A percentile compares a stretch with the other conserved stretches of the same genome.
Evolutionary conservation across 345 rosid genomes (phyloP).

Genomic region (Trapa incisa): DNA sequence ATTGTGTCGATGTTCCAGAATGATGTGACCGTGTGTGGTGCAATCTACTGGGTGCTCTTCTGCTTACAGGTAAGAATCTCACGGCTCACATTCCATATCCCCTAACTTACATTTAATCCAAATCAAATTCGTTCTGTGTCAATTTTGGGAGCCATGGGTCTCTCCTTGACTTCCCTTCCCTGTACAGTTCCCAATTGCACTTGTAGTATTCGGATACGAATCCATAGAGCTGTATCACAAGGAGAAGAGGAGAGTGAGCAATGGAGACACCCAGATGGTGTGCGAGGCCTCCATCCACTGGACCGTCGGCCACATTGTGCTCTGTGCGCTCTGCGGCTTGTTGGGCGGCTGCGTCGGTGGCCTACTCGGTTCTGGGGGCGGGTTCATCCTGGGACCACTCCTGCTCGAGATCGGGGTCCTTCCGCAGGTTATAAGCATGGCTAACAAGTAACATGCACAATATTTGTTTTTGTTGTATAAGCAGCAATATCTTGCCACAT

Average conservation of each 20-base stretch:
- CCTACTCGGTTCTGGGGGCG: slow-evolving; percentile 77
- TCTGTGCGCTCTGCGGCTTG: slow-evolving; percentile 49
- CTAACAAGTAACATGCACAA: background rate
- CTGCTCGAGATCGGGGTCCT: slow-evolving; percentile 82
- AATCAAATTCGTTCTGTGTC: too few relatives aligned
- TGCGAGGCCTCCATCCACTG: slow-evolving; percentile 39
- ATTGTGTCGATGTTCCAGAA: slow-evolving; percentile 29
- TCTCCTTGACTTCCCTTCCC: background rate
- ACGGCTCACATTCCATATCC: too few relatives aligned
- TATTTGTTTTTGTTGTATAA: too few relatives aligned
- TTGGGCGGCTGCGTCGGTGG: slow-evolving; percentile 61
- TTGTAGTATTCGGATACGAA: slow-evolving; percentile 46
- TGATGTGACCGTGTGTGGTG: slow-evolving; percentile 42
- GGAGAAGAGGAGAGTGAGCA: slow-evolving; percentile 32
- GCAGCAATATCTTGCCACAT: too few relatives aligned
- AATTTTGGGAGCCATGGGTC: too few relatives aligned
- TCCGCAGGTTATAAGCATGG: slow-evolving; percentile 42
- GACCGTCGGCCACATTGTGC: slow-evolving; percentile 51
- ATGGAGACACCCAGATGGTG: slow-evolving; percentile 43
- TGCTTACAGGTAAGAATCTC: slow-evolving; percentile 44
- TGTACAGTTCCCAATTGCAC: slow-evolving; percentile 51
- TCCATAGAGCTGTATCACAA: slow-evolving; percentile 44
- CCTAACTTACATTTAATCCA: too few relatives aligned
- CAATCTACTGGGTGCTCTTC: slow-evolving; percentile 59
- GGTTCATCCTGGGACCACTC: slow-evolving; percentile 69